Evolutionary conservation across 2,329 filamentous ascomycete genomes (phyloP), one percentile per base, ranked within the genome.

Genomic region (Paraphaeosphaeria sporulosa): DNA sequence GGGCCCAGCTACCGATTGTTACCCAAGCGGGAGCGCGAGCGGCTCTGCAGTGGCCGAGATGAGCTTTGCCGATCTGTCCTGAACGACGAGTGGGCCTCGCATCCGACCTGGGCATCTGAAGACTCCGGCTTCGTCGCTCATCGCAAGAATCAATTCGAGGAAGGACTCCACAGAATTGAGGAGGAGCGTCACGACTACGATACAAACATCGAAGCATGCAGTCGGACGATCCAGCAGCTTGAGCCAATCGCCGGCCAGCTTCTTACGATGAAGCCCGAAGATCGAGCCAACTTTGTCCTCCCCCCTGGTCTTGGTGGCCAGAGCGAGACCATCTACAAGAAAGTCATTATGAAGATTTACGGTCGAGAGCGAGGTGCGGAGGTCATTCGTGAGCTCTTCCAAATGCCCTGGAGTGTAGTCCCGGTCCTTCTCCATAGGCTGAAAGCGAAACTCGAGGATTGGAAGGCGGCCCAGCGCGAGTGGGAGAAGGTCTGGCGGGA

Each of bases 401-500:
- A 85, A 44, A 86, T 91, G 57, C 95, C 95, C 0, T 94, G 91
- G 71, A 89, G 89, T 42, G 94, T 98, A 3, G 88, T 99, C 2
- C 95, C 95, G 0, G 89, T 98, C 40, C 86, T 99, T 30, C 83
- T 99, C 61, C 90, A 92, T 54, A 88, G 95, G 13, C 85, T 99
- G 69, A 98, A 98, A 81, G 92, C 96, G 71, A 97, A 98, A 76
- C 90, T 96, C 47, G 95, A 99, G 77, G 94, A 98, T 72, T 99
- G 95, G 95, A 93, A 96, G 65, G 94, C 96, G 68, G 94, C 93
- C 6, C 94, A 92, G 83, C 92, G 95, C 34, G 96, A 99, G 76
- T 99, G 95, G 95, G 94, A 98, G 78, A 97, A 97, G 79, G 93
- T 99, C 8, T 99, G 95, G 95, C 93, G 95, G 64, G 90, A 93